Evolutionary conservation across 176 grass and related monocot species (phyloP).

Genomic region (Zoysia pacifica): DNA sequence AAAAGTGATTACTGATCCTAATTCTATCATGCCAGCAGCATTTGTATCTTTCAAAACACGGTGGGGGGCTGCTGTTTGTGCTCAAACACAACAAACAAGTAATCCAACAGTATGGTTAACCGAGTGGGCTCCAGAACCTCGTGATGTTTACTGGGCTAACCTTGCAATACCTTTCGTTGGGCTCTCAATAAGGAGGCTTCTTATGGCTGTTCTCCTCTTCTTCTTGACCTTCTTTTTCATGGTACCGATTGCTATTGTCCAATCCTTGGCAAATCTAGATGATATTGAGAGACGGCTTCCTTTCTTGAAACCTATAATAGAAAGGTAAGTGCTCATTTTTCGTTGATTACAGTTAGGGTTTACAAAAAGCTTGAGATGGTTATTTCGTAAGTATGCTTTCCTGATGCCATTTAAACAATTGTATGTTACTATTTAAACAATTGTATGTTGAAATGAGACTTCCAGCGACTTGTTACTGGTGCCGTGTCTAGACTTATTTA

Average conservation of each 20-base stretch:
- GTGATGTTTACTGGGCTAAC: constrained; percentile 91
- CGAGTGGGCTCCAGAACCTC: constrained; percentile 91
- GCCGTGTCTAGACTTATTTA: background rate
- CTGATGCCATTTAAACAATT: background rate
- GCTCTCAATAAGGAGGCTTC: constrained; percentile 76
- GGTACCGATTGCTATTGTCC: constrained; percentile 94
- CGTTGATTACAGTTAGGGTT: constrained; percentile 17
- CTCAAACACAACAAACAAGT: constrained; percentile 94
- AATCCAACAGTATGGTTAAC: constrained; percentile 93
- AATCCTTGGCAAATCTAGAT: constrained; percentile 90
- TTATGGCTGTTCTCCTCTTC: constrained; percentile 72
- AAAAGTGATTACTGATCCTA: constrained; percentile 67
- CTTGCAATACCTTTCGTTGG: constrained; percentile 85
- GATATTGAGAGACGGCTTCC: constrained; percentile 70
- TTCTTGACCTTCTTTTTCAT: constrained; percentile 98
- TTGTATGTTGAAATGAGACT: background rate
- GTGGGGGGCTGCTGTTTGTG: constrained; percentile 97
- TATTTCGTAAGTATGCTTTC: constrained; percentile 18
- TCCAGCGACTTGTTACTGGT: background rate
- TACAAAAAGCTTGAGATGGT: background rate
- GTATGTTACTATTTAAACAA: background rate
- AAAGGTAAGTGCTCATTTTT: constrained; percentile 57
- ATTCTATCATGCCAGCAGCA: constrained; percentile 77
- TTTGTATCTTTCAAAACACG: constrained; percentile 94
- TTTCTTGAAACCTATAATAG: constrained; percentile 78